Evolutionary conservation across 2,329 filamentous ascomycete species (phyloP).

Genomic region (Ophiosphaerella herpotricha): DNA sequence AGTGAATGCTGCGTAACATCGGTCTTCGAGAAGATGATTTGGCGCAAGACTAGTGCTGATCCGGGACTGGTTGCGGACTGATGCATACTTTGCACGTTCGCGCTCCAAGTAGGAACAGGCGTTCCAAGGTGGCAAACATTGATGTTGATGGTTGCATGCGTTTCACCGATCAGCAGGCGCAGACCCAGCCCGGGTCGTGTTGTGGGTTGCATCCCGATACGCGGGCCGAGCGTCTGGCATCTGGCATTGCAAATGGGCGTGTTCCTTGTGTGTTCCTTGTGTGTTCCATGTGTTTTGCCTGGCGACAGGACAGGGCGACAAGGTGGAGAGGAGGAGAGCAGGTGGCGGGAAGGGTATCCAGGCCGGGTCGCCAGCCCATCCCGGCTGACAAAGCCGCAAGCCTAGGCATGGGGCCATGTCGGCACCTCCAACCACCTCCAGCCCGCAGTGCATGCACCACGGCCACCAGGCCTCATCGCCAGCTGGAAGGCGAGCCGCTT

Average conservation of each 20-base stretch:
- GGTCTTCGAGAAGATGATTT: neutral
- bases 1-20: neutral
- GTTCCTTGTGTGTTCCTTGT: no score
- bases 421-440: neutral
- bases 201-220: neutral
- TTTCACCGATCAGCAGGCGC: neutral
- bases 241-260: no score
- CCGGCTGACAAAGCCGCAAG: no score
- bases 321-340: no score
- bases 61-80: neutral
- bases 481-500: slow-evolving; percentile 17
- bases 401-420: neutral
- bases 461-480: neutral
- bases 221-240: neutral
- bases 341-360: no score
- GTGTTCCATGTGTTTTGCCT: no score
- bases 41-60: neutral
- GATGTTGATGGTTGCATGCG: neutral
- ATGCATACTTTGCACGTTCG: neutral
- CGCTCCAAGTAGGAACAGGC: neutral
- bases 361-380: no score
- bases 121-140: neutral
- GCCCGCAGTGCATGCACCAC: slow-evolving; percentile 6
- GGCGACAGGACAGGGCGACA: no score
- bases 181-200: neutral